phyloP scores from a whole-genome alignment of 805 yeast species.

The Saturnispora silvae region DNA sequence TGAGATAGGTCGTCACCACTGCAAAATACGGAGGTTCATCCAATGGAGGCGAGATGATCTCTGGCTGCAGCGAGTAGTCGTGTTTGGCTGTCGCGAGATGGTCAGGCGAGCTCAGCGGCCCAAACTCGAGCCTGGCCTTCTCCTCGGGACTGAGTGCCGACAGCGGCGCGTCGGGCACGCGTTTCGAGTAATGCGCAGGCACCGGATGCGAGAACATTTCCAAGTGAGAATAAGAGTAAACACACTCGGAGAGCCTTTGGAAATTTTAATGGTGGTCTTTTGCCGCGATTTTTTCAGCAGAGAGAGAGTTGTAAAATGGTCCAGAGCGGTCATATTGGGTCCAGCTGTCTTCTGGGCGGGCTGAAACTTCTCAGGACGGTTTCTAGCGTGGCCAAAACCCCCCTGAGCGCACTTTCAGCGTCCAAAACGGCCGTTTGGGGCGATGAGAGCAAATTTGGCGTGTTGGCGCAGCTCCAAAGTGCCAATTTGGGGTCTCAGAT shows the following conservation, averaged over 20 bases:
- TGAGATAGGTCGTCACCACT: constrained; percentile 71
- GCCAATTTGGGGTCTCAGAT: constrained; percentile 30
- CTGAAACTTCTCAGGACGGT: too few species aligned
- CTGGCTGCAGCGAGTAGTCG: constrained; percentile 35
- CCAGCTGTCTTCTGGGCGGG: too few species aligned
- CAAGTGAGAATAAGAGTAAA: neutral
- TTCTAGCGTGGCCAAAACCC: too few species aligned
- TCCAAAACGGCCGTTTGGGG: too few species aligned
- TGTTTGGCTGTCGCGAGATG: constrained; percentile 53
- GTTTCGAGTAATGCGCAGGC: constrained; percentile 9
- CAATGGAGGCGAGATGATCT: constrained; percentile 47
- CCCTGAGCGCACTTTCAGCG: too few species aligned
- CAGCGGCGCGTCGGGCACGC: constrained; percentile 27
- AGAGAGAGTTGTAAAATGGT: too few species aligned
- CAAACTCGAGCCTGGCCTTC: constrained; percentile 60
- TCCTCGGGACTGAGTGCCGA: constrained; percentile 22
- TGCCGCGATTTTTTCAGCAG: too few species aligned
- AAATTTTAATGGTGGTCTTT: too few species aligned
- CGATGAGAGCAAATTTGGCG: neutral
- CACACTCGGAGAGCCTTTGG: too few species aligned
- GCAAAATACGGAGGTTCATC: constrained; percentile 85
- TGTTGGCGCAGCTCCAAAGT: constrained; percentile 30
- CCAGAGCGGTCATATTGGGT: too few species aligned
- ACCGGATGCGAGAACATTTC: constrained; percentile 1
- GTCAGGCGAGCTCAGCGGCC: constrained; percentile 53